Base-by-base conservation (phyloP, 225 moss, liverwort and hornwort genomes). In the Physcomitrium patens region DNA sequence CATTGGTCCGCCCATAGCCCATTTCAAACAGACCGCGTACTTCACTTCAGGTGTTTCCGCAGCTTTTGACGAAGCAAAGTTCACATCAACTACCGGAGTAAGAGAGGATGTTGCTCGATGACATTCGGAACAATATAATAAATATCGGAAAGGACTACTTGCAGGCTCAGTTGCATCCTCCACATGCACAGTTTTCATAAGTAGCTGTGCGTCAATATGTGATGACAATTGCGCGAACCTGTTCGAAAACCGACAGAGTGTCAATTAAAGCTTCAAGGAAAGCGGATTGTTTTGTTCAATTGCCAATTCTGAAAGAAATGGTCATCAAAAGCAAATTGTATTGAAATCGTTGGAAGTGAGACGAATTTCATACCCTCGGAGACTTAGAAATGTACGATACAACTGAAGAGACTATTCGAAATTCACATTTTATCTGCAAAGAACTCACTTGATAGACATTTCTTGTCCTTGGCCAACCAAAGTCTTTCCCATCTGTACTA, bases 101-200 rank as follows among this genome's bases (percentile, higher is more conserved):
- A 44, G 81, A 83, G 85, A 72, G 13, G 85, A 77, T 66, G 46
- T 59, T 56, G 82, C 75, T 72, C 72, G 82, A 79, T 85, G 82
- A 65, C 75, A 78, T 28, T 84, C 90, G 50, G 87, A 82, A 79
- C 83, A 84, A 60, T 78, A 84, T 26, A 96, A 78, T 61, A 96
- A 80, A 77, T 92, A 73, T 18, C 88, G 87, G 16, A 82, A 80
- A 60, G 89, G 84, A 88, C 89, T 96, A 76, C 82, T 89, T 41
- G 89, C 86, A 60, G 86, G 63, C 75, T 92, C 92, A 85, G 88
- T 88, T 60, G 81, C 87, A 84, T 96, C 94, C 79, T 94, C 94
- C 63, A 91, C 82, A 79, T 86, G 86, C 69, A 94, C 78, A 18
- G 83, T 84, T 83, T 86, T 90, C 24, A 92, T 78, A 52, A 83